Evolutionary conservation across 495 filamentous ascomycete genomes (phyloP).

Genomic region (Margaritispora aquatica): DNA sequence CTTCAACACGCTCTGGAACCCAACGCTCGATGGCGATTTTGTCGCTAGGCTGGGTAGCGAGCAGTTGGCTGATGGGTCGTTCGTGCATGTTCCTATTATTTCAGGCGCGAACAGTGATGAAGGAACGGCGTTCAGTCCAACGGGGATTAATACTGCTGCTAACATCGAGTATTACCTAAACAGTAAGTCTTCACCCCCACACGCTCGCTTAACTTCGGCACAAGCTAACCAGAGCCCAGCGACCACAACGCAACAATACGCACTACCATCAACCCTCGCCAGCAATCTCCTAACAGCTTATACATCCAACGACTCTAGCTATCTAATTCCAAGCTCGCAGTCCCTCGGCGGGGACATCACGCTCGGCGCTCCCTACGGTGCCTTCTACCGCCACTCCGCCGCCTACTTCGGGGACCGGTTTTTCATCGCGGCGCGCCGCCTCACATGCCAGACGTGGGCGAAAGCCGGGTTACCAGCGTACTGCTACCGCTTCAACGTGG

Average conservation of each 20-base stretch:
- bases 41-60: conserved; percentile 38
- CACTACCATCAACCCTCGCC: conserved; percentile 26
- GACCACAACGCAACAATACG: conserved; percentile 26
- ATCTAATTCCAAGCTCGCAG: background rate
- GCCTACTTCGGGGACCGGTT: conserved; percentile 31
- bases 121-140: conserved; percentile 42
- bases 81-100: conserved; percentile 47
- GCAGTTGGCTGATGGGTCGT: conserved; percentile 34
- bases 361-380: conserved; percentile 15
- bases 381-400: conserved; percentile 27
- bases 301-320: background rate
- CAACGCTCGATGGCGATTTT: conserved; percentile 17
- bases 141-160: conserved; percentile 36
- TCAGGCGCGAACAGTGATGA: conserved; percentile 57
- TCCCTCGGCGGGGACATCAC: background rate
- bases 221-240: conserved; percentile 12
- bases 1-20: background rate
- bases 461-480: conserved; percentile 28
- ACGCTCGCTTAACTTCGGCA: conserved; percentile 20
- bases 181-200: conserved; percentile 18
- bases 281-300: background rate
- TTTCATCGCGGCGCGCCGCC: conserved; percentile 32
- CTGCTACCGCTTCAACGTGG: conserved; percentile 41
- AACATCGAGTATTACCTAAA: conserved; percentile 29
- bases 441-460: conserved; percentile 34